Evolutionary conservation across 805 yeast genomes (phyloP), one percentile per base, ranked within the genome.

Genomic region (Wickerhamia fluorescens): DNA sequence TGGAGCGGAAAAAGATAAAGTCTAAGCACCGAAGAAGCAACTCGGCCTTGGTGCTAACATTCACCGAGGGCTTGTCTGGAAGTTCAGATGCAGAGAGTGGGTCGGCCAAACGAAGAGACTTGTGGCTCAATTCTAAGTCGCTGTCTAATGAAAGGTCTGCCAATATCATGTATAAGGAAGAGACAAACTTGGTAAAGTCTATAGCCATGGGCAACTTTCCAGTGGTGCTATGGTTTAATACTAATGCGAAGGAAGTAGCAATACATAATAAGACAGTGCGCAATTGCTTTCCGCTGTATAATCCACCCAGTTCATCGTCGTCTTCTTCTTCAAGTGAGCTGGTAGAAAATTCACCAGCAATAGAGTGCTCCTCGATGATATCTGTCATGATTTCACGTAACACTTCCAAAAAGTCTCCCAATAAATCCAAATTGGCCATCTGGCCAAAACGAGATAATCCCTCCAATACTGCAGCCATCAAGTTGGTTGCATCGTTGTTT

Each of bases 331-430:
- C 51, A 8, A 10, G 7, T 10, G 10, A 10, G 7, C 9, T 18
- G 7, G 25, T 19, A n/a, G 10, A 15, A 20, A 33, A 20, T 8
- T 16, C 23, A 10, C 25, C 25, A 25, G 66, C 52, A 21, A 54
- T 38, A 3, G 62, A 47, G 33, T 71, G 68, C 6, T 67, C 71
- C 3, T 51, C 60, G n/a, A 64, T 44, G 12, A 62, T 66, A 32
- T 71, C 83, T 8, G 47, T 44, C 51, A 86, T 73, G 14, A 88
- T 71, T 53, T 92, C 97, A 41, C 88, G 69, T 53, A 92, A 67
- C 6, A 88, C 95, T 49, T 81, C 94, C 29, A 92, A 64, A 56
- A 92, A 77, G 51, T 92, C 98, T 15, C 97, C 97, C 42, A 92
- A 69, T 25, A 92, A 64, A 41, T 92, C 97, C 33, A 89, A 75